These are phyloP conservation scores for Puccinia brachypodii DNA, from an alignment of 1,284 basidiomycete genomes.

Conservation along the genomic window DNA sequence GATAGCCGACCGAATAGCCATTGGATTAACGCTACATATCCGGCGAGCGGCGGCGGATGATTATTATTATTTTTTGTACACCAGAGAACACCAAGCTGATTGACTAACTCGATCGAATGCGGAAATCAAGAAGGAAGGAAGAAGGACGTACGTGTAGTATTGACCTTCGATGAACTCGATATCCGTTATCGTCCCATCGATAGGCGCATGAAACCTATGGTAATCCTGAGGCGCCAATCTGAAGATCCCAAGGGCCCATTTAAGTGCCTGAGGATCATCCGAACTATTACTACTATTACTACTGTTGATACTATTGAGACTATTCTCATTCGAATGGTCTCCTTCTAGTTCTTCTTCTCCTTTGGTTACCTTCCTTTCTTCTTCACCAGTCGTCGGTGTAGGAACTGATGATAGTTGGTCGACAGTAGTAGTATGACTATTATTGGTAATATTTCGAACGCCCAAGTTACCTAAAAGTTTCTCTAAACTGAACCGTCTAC, in stretches of 20 bases:
- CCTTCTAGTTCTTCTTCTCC: background rate
- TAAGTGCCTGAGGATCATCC: background rate
- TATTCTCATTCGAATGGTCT: background rate
- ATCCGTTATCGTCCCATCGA: conserved; percentile 65
- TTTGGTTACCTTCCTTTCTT: background rate
- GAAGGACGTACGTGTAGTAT: conserved; percentile 54
- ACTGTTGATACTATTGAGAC: conserved; percentile 60
- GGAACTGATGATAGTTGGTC: conserved; percentile 49
- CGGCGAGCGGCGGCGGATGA: background rate
- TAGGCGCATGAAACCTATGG: conserved; percentile 91
- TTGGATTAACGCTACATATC: too few species aligned
- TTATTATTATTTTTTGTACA: too few species aligned
- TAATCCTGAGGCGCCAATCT: conserved; percentile 85
- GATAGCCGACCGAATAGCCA: conserved; percentile 55
- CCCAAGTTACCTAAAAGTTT: conserved; percentile 79
- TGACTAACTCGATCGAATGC: background rate
- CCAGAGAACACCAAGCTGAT: background rate
- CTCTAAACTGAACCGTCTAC: conserved; percentile 80
- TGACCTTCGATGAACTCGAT: conserved; percentile 55
- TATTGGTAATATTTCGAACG: conserved; percentile 63
- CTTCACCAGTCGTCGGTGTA: conserved; percentile 53
- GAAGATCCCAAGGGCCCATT: conserved; percentile 42
- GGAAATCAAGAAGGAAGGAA: conserved; percentile 31
- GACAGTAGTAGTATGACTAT: background rate
- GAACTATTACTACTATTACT: background rate